Conservation (phyloP, 2,329 filamentous ascomycete species). For the Myriangium duriaei region DNA sequence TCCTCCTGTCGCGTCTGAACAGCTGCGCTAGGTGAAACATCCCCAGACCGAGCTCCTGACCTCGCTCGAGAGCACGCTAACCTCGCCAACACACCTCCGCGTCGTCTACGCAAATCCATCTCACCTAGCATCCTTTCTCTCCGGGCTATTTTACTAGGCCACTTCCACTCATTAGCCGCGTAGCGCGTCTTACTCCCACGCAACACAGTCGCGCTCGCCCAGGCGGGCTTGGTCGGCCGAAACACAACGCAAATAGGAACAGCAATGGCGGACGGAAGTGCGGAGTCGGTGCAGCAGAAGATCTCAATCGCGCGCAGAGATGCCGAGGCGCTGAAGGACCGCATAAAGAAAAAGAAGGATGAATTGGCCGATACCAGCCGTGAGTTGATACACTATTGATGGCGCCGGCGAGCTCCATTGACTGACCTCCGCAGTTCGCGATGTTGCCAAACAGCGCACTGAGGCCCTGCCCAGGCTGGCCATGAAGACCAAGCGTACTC, state of each 20-base stretch:
- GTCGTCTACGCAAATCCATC: not conserved
- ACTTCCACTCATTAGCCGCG: constrained; percentile 1
- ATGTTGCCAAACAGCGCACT: constrained; percentile 83
- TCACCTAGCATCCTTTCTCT: not conserved
- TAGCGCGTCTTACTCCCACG: not conserved
- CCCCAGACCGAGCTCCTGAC: not conserved
- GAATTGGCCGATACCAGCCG: constrained; percentile 94
- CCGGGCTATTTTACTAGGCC: too few species aligned
- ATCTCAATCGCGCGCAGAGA: constrained; percentile 97
- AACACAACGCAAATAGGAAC: constrained; percentile 7
- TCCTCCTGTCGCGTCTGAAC: not conserved
- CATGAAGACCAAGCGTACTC: constrained; percentile 93
- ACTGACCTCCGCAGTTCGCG: constrained; percentile 54
- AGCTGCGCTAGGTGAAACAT: not conserved
- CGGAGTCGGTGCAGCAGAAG: constrained; percentile 40
- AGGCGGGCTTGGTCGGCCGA: constrained; percentile 7
- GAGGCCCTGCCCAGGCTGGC: constrained; percentile 84
- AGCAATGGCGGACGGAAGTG: constrained; percentile 37
- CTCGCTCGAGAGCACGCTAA: not conserved
- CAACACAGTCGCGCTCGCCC: constrained; percentile 7
- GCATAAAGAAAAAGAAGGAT: constrained; percentile 99
- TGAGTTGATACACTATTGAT: constrained; percentile 42
- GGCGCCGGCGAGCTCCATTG: constrained; percentile 5
- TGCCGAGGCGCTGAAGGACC: constrained; percentile 93
- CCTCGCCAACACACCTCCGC: not conserved